Percentiles rank a stretch among this genome's conserved stretches.
These are phyloP conservation scores for Lodderomyces jiufengensis DNA, from an alignment of 1,139 yeast genomes.

Conservation along the genomic window DNA sequence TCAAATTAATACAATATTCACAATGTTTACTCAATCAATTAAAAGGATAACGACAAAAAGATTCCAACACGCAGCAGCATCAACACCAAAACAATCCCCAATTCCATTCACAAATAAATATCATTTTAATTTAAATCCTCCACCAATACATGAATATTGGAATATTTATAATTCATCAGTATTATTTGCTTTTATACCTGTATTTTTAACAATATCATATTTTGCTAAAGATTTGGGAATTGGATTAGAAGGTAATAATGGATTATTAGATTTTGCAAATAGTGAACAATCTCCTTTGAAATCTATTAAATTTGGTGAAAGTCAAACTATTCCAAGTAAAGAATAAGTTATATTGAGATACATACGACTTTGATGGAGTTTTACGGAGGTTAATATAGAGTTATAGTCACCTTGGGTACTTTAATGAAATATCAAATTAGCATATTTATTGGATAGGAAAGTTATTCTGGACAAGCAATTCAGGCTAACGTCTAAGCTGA, in stretches of 20 bases:
- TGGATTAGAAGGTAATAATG: slow-evolving; percentile 29
- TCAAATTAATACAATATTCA: slow-evolving; percentile 4
- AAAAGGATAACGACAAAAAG: slow-evolving; percentile 19
- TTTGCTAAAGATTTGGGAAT: slow-evolving; percentile 31
- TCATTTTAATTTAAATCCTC: slow-evolving; percentile 44
- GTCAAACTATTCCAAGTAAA: slow-evolving; percentile 22
- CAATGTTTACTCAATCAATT: slow-evolving; percentile 27
- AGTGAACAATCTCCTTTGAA: slow-evolving; percentile 39
- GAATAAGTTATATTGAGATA: no score
- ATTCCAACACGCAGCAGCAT: slow-evolving; percentile 29
- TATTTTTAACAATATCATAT: slow-evolving; percentile 35
- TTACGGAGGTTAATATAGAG: no score
- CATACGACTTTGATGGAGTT: no score
- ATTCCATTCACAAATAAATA: slow-evolving; percentile 36
- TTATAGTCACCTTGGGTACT: no score
- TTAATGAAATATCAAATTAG: no score
- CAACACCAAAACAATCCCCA: slow-evolving; percentile 18
- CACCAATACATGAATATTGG: slow-evolving; percentile 50
- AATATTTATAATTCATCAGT: slow-evolving; percentile 36
- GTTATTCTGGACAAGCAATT: no score
- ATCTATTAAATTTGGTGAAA: slow-evolving; percentile 35
- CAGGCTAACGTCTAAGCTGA: no score
- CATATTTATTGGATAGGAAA: no score
- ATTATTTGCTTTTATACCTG: slow-evolving; percentile 38
- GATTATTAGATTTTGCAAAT: slow-evolving; percentile 34